Base-by-base conservation (phyloP, 768 basidiomycete genomes). In the Glaciozyma antarctica region DNA sequence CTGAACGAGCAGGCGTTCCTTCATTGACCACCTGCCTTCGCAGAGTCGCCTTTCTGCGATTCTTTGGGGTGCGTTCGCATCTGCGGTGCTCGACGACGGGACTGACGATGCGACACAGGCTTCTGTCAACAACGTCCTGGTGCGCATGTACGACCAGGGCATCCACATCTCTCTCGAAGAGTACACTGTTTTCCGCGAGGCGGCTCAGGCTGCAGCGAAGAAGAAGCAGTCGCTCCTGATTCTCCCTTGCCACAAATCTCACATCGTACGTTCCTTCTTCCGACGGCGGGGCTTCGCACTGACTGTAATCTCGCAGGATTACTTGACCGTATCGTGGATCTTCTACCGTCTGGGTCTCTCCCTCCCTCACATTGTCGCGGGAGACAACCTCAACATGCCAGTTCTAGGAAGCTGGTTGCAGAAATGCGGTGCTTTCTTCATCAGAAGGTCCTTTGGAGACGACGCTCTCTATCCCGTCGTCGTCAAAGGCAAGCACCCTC, bases 321-420 rank as follows among this genome's bases (percentile, higher is more conserved):
- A 1, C 6, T 5, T 49, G 63, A 61, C 68, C n/a, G 66, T 66
- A 22, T 71, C 65, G 0, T 73, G 68, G 65, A 67, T 72, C 5
- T 68, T 73, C 58, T 68, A 68, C 56, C 64, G 67, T 5, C 65
- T 65, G 52, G 64, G 64, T 0, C 61, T 73, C 9, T 62, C 71
- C 0, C 64, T 73, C 0, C 73, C 73, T 6, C 73, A 73, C 52
- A 73, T 73, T 58, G 64, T 73, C 49, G 72, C 73, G 1, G 73
- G 73, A 32, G 71, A 72, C 43, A 73, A 73, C 62, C 68, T 73
- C 34, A 71, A 73, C 61, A 58, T 73, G 53, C 71, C 73, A 4
- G 58, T 73, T 41, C 55, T 73, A 30, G 73, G 73, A 10, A 60
- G 63, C 1, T 51, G 56, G 10, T 58, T 73, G 4, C 58, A 64